Base-by-base conservation (phyloP, 106 monocot genomes). In the Posidonia australis region DNA sequence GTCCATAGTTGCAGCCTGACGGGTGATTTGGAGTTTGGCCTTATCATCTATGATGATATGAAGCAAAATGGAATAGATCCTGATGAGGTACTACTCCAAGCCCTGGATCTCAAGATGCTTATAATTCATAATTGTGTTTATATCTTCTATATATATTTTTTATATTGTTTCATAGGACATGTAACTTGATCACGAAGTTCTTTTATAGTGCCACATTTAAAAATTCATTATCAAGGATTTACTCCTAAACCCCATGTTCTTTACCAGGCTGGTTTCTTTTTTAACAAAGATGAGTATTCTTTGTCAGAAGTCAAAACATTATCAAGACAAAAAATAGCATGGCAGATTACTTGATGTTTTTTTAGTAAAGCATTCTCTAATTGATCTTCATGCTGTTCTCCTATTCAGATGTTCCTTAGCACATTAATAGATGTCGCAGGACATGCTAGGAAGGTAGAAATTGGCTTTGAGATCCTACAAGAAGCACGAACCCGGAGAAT, bases 341-440 rank as follows among this genome's bases (percentile, higher is more conserved):
- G 26, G 3, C 58, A 11, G 58, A 30, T 58, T 7, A 16, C 14
- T 13, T 58, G 13, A 29, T 14, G 3, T 49, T 49, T 26, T 62
- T 56, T 19, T 13, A 30, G 46, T 0, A 22, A 28, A 1, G 19
- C 57, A 19, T 36, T 36, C 36, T 36, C 23, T 58, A 25, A 58
- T 23, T 29, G 6, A 30, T 11, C 16, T 26, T 30, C 1, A 4
- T 44, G 61, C 13, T 2, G 60, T 70, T 16, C 56, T 41, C 53
- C 16, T 22, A 62, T 68, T 60, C 82, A 94, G 94, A 94, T 94
- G 81, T 94, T 94, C 66, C 77, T 94, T 55, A 94, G 94, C 78
- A 84, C 94, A 47, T 42, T 94, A 48, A 67, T 94, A 36, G 89
- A 94, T 86, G 89, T 84, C 60, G 86, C 94, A 60, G 94, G 94